These are phyloP conservation scores for Yarrowia divulgata DNA, from an alignment of 805 yeast species.

Conservation along the genomic window DNA sequence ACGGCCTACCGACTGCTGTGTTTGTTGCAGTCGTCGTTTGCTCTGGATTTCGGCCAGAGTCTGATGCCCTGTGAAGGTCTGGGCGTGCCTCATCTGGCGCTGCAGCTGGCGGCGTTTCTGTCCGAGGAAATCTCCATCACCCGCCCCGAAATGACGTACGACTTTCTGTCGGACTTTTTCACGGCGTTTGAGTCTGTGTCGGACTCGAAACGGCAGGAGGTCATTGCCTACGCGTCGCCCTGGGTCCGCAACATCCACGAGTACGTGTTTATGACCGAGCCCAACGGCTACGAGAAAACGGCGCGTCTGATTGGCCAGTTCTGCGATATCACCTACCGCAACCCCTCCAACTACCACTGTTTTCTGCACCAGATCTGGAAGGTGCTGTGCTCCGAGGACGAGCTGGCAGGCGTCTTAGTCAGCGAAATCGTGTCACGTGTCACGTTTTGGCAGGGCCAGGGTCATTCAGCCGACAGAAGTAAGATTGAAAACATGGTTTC, in stretches of 20 bases:
- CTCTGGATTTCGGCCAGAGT: conserved; percentile 64
- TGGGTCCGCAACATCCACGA: conserved; percentile 75
- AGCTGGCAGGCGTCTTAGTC: conserved; percentile 63
- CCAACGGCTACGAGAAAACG: conserved; percentile 61
- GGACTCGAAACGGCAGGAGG: conserved; percentile 52
- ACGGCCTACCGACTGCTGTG: conserved; percentile 70
- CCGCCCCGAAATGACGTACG: conserved; percentile 66
- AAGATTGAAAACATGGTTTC: conserved; percentile 64
- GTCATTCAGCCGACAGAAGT: conserved; percentile 49
- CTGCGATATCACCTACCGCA: conserved; percentile 62
- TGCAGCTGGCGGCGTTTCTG: conserved; percentile 64
- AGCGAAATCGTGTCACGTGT: conserved; percentile 79
- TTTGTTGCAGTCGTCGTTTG: conserved; percentile 65
- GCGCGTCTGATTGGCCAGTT: conserved; percentile 68
- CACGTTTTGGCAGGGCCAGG: conserved; percentile 78
- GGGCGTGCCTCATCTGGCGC: conserved; percentile 71
- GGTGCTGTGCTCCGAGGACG: conserved; percentile 65
- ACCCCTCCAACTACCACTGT: conserved; percentile 58
- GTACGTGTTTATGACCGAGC: conserved; percentile 60
- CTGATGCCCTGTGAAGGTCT: conserved; percentile 64
- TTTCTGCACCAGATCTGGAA: conserved; percentile 73
- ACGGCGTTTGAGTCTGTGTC: conserved; percentile 52
- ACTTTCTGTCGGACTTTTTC: conserved; percentile 61
- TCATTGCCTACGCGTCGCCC: conserved; percentile 65
- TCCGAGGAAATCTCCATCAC: conserved; percentile 63